A percentile compares a stretch with the other conserved stretches of the same genome.
phyloP scores from a whole-genome alignment of 371 early-diverging fungal species.

The Apophysomyces elegans region DNA sequence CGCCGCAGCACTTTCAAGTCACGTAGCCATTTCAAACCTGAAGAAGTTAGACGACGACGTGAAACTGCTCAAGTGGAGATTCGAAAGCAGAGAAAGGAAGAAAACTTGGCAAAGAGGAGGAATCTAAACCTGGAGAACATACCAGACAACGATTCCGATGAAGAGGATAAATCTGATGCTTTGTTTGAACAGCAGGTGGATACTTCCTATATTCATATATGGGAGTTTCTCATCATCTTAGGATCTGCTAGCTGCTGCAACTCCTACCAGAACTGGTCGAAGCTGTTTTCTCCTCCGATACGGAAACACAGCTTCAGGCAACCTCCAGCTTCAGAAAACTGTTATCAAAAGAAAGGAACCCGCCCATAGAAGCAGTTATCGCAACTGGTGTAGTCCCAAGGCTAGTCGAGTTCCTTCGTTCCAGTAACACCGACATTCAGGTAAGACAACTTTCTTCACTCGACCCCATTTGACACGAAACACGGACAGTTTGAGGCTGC shows the following conservation, averaged over 20 bases:
- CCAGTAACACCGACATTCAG: conserved; percentile 82
- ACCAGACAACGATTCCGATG: conserved; percentile 62
- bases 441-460: conserved; percentile 51
- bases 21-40: conserved; percentile 80
- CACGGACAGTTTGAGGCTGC: conserved; percentile 96
- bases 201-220: too few species aligned
- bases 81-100: conserved; percentile 96
- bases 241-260: conserved; percentile 50
- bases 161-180: conserved; percentile 77
- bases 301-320: conserved; percentile 79
- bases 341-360: conserved; percentile 95
- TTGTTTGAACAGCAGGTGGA: conserved; percentile 1
- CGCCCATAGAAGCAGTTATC: conserved; percentile 98
- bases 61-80: conserved; percentile 93
- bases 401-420: conserved; percentile 92
- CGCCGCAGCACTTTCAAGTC: conserved; percentile 68
- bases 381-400: conserved; percentile 92
- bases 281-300: conserved; percentile 38
- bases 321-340: conserved; percentile 93
- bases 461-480: not conserved
- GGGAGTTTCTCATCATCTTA: not conserved
- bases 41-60: conserved; percentile 90
- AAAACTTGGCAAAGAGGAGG: conserved; percentile 91
- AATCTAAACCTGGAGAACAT: conserved; percentile 67
- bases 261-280: conserved; percentile 55